Evolutionary conservation across 352 stramenopile species (phyloP).

Genomic region (Pythium angustatum): DNA sequence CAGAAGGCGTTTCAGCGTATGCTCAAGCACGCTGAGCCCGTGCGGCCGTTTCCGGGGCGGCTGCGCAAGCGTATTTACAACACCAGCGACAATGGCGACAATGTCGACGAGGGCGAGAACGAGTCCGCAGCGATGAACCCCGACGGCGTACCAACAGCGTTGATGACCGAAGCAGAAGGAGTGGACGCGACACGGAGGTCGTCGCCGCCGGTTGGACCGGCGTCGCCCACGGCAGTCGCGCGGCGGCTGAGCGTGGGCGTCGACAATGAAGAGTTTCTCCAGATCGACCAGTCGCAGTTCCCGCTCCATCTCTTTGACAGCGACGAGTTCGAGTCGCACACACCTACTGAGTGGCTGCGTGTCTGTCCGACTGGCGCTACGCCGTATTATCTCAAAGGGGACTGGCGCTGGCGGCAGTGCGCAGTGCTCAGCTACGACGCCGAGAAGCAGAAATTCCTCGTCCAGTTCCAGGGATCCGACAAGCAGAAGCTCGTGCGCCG

Average conservation of each 20-base stretch:
- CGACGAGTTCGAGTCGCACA: slow-evolving; percentile 77
- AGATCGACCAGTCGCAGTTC: slow-evolving; percentile 91
- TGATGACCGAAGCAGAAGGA: not conserved
- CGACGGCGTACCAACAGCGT: slow-evolving; percentile 8
- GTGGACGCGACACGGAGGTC: not conserved
- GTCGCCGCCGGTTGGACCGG: not conserved
- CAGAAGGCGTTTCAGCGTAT: slow-evolving; percentile 56
- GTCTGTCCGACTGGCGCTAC: slow-evolving; percentile 49
- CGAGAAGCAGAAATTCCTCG: slow-evolving; percentile 64
- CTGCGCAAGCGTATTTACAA: slow-evolving; percentile 54
- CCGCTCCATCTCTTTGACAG: slow-evolving; percentile 91
- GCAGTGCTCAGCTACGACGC: slow-evolving; percentile 66
- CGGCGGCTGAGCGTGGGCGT: slow-evolving; percentile 15
- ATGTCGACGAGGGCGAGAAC: slow-evolving; percentile 11
- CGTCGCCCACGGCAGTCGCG: slow-evolving; percentile 1
- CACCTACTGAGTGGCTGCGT: slow-evolving; percentile 76
- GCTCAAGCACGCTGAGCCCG: slow-evolving; percentile 44
- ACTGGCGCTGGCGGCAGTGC: slow-evolving; percentile 85
- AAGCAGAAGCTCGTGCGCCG: slow-evolving; percentile 84
- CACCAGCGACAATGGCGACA: slow-evolving; percentile 14
- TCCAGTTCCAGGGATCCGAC: slow-evolving; percentile 87
- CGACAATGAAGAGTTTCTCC: slow-evolving; percentile 69
- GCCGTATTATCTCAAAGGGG: slow-evolving; percentile 83
- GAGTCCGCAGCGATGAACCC: not conserved
- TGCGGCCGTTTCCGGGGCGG: slow-evolving; percentile 61